Evolutionary conservation across 2,329 filamentous ascomycete genomes (phyloP), one percentile per base, ranked within the genome.

Genomic region (Bipolaris bicolor): DNA sequence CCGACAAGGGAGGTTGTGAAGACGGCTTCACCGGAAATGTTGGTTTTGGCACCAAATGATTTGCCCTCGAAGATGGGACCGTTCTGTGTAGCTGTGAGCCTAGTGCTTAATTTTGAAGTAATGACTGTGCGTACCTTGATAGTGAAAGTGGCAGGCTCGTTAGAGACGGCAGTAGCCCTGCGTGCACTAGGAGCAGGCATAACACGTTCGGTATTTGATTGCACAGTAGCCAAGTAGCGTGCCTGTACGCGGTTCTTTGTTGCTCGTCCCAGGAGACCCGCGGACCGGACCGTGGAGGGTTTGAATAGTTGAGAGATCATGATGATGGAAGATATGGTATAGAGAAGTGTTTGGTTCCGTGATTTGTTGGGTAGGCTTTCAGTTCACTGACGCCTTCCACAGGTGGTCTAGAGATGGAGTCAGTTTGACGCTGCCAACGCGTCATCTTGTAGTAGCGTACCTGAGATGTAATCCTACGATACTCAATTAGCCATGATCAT

Each of bases 1-100:
- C 95, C 95, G 58, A 99, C 95, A 54, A 98, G 88, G 22, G 94
- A 97, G 60, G 95, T 98, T 62, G 95, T 98, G 84, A 99, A 99
- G 77, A 98, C 95, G 44, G 95, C 95, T 83, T 99, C 95, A 69
- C 95, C 95, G 63, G 93, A 97, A 76, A 98, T 91, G 84, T 97
- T 99, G 77, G 90, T 87, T 78, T 96, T 95, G 74, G 95, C 95
- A 71, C 95, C 95, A 71, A 98, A 99, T 58, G 94, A 96, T 76
- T 91, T 97, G 76, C 95, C 95, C 71, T 92, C 91, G 83, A 97
- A 98, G 74, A 98, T 89, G 43, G 95, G 95, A 61, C 95, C 95
- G 81, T 97, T 92, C 88, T 92, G 73, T 58, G 49, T 46, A 50
- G 61, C 49, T 60, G 66, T 77, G 50, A 77, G 73, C 60, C 48